Conservation (phyloP, 2,329 filamentous ascomycete species). For the Eutypella sp. region DNA sequence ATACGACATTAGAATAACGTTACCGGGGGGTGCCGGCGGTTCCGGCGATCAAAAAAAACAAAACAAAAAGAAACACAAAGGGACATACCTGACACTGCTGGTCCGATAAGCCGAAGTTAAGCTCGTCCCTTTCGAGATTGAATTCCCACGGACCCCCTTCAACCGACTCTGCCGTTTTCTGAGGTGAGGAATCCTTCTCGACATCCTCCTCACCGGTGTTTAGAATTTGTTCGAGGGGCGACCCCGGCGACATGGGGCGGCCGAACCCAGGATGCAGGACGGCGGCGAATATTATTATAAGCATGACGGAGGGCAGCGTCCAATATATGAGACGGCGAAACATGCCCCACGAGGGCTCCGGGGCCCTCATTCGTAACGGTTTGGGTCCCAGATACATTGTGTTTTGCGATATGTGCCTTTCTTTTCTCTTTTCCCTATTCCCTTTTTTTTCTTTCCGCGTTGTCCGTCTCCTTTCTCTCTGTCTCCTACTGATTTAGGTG, state of each 20-base stretch:
- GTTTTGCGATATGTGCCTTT: not conserved
- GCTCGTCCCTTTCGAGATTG: slow-evolving; percentile 12
- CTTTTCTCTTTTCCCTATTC: not conserved
- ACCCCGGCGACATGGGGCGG: not conserved
- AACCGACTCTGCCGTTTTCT: not conserved
- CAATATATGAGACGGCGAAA: slow-evolving; percentile 10
- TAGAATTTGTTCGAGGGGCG: slow-evolving; percentile 1
- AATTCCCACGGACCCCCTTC: slow-evolving; percentile 10
- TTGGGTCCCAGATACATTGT: not conserved
- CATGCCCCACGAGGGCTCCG: slow-evolving; percentile 10
- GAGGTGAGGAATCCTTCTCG: slow-evolving; percentile 1
- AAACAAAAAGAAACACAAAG: not conserved
- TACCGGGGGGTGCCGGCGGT: no score
- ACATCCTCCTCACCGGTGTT: not conserved
- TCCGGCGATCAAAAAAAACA: no score
- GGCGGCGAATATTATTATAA: slow-evolving; percentile 1
- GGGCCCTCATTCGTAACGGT: not conserved
- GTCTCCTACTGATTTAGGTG: not conserved
- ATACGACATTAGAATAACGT: not conserved
- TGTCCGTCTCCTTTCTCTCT: no score
- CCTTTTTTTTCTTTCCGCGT: not conserved
- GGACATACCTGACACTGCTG: slow-evolving; percentile 14
- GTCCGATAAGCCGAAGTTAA: slow-evolving; percentile 17
- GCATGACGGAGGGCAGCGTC: slow-evolving; percentile 10
- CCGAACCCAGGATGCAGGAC: not conserved